phyloP scores from a whole-genome alignment of 805 yeast species.

The Saccharomyces eubayanus region DNA sequence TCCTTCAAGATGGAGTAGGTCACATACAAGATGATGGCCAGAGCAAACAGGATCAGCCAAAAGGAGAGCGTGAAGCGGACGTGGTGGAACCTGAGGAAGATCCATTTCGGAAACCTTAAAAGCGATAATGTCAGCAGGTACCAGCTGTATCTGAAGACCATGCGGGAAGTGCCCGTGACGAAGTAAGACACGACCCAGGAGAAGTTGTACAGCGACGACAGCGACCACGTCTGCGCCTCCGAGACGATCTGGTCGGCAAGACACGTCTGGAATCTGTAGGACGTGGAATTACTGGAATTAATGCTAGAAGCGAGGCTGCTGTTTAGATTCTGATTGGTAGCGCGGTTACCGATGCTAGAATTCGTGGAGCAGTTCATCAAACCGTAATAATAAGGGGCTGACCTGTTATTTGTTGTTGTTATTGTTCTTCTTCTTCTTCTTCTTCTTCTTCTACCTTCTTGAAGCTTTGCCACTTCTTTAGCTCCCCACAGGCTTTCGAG shows the following conservation, averaged over 20 bases:
- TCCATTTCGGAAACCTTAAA: constrained; percentile 11
- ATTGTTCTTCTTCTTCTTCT: background rate
- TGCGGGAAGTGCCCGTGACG: background rate
- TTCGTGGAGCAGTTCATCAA: background rate
- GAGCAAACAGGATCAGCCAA: constrained; percentile 9
- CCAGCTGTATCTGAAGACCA: constrained; percentile 1
- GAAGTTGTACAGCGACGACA: background rate
- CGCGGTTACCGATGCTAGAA: background rate
- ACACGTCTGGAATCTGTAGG: background rate
- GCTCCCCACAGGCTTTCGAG: background rate
- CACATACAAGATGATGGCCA: constrained; percentile 9
- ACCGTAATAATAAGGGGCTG: background rate
- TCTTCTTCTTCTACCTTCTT: background rate
- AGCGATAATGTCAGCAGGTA: constrained; percentile 8
- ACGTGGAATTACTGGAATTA: background rate
- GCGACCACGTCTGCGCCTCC: background rate
- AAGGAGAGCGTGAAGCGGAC: constrained; percentile 16
- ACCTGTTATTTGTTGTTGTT: background rate
- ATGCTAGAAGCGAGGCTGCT: background rate
- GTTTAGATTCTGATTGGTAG: background rate
- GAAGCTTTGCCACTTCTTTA: background rate
- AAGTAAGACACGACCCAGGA: constrained; percentile 1
- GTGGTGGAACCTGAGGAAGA: constrained; percentile 11
- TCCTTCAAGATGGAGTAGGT: constrained; percentile 17
- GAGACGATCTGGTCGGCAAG: background rate